These are phyloP conservation scores for Ceratobasidium sp. DNA, from an alignment of 1,284 basidiomycete genomes.

Conservation along the genomic window DNA sequence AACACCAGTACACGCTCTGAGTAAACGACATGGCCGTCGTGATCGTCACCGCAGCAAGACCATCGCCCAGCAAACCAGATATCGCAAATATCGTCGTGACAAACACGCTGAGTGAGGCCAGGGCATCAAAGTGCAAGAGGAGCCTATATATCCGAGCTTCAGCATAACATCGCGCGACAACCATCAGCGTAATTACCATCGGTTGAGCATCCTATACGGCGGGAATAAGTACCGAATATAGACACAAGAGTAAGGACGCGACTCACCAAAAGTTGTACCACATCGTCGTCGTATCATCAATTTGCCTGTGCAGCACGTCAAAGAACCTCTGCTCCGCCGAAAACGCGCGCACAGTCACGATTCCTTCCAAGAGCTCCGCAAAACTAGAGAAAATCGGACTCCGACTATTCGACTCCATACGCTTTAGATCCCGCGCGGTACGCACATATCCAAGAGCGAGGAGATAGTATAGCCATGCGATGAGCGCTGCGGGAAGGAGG, in stretches of 20 bases:
- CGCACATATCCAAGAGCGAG: constrained; percentile 81
- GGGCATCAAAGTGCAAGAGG: constrained; percentile 78
- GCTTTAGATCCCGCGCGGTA: constrained; percentile 80
- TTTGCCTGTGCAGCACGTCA: constrained; percentile 73
- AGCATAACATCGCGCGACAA: constrained; percentile 19
- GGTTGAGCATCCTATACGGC: constrained; percentile 53
- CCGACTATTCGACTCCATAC: constrained; percentile 81
- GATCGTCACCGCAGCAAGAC: constrained; percentile 88
- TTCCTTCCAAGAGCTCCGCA: constrained; percentile 77
- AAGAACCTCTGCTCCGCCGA: constrained; percentile 86
- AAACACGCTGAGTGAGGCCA: constrained; percentile 75
- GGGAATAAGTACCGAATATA: constrained; percentile 35
- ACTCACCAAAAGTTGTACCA: constrained; percentile 47
- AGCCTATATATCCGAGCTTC: constrained; percentile 62
- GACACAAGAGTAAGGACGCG: not conserved
- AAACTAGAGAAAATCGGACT: constrained; percentile 84
- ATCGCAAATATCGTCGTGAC: constrained; percentile 83
- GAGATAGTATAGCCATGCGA: constrained; percentile 69
- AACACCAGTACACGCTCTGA: constrained; percentile 41
- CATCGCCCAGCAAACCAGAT: constrained; percentile 74
- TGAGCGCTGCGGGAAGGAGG: constrained; percentile 75
- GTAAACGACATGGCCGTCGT: constrained; percentile 79
- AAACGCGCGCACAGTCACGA: constrained; percentile 91
- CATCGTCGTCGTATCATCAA: constrained; percentile 70
- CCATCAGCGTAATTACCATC: constrained; percentile 52